phyloP scores from a whole-genome alignment of 2,329 filamentous ascomycete genomes.

The Claviceps maximensis region DNA sequence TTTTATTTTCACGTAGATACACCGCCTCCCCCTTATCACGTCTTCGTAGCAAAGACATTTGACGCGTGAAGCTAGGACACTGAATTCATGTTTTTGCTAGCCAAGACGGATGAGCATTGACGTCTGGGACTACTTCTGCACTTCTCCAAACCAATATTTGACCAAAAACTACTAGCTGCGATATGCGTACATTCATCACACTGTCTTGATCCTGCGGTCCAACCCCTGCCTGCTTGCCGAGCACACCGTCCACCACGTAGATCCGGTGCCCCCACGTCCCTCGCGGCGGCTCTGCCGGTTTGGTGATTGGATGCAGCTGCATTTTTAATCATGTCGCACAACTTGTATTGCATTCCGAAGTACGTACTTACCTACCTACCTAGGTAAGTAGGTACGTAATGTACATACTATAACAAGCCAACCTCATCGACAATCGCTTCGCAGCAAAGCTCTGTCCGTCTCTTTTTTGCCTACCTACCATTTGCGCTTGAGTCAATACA shows the following conservation, averaged over 20 bases:
- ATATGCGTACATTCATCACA: no score
- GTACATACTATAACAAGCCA: no score
- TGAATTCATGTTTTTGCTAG: neutral
- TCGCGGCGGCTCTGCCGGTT: slow-evolving; percentile 3
- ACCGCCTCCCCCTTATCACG: neutral
- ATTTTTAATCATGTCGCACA: neutral
- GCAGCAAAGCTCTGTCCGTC: no score
- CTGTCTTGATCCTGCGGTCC: no score
- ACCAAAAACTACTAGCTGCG: neutral
- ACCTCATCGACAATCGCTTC: no score
- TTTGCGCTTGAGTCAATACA: no score
- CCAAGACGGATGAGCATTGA: neutral
- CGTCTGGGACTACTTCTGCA: neutral
- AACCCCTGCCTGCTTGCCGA: neutral
- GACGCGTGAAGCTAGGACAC: neutral
- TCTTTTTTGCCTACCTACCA: no score
- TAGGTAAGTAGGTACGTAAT: no score
- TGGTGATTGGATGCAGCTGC: slow-evolving; percentile 3
- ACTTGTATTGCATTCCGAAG: neutral
- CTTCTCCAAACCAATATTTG: neutral
- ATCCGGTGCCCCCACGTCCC: neutral
- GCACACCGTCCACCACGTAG: neutral
- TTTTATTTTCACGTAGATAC: no score
- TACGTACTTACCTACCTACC: no score
- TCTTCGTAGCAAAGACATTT: neutral